Evolutionary conservation across 306 rosid species (phyloP), one percentile per base, ranked within the genome.

Genomic region (Gastrolobium villosum): DNA sequence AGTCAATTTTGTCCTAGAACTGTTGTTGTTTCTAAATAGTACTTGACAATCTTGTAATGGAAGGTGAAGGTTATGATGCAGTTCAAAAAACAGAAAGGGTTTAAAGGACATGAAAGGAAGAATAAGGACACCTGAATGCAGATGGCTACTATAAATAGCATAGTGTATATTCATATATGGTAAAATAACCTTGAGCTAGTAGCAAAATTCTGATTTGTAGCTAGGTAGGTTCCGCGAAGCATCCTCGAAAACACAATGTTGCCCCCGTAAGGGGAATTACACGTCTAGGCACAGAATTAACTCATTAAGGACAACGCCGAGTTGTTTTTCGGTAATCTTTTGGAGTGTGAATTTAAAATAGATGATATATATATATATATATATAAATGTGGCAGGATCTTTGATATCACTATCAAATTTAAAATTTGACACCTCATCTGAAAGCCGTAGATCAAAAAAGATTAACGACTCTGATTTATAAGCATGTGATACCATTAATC

Each of bases 171-270:
- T 15, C 37, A 52, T 37, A 71, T 39, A 1, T 70, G 34, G n/a
- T 20, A 60, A 13, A 60, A 13, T 72, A 53, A 14, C 13, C 14
- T 9, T 40, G 40, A 72, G 39, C 15, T 5, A n/a, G 7, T 71
- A 20, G 11, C 28, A 14, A 31, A 14, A 31, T 66, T 71, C 4
- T 39, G 6, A 26, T 32, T 10, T 55, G 3, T n/a, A 74, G 2
- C 30, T 49, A 70, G 30, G 34, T 1, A 34, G 30, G 15, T 50
- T 75, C 72, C 54, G 64, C 39, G 72, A 75, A 75, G 53, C 39
- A 63, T 36, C 64, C 2, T 52, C 0, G 54, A 55, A 54, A 5
- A 15, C 28, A 43, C 0, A 20, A 43, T 40, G 26, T 20, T 20
- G 26, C 26, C 0, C 0, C 26, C 26, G 1, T 15, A 9, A 65